Conservation (phyloP, 1,284 basidiomycete species). For the Dichomitus squalens region DNA sequence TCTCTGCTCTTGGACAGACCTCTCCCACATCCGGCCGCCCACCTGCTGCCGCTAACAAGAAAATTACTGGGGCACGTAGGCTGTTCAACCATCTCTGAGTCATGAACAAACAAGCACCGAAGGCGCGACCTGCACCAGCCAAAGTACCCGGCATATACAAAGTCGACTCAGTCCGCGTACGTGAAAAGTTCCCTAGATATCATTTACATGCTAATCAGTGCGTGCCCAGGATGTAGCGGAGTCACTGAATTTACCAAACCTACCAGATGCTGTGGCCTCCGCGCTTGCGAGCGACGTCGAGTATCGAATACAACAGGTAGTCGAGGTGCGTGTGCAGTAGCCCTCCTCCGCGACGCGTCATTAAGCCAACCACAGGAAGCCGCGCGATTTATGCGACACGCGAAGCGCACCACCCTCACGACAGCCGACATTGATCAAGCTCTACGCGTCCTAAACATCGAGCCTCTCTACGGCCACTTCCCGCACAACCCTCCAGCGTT, state of each 20-base stretch:
- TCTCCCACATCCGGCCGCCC: no score
- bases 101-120: constrained; percentile 21
- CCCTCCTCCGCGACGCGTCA: neutral
- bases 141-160: constrained; percentile 23
- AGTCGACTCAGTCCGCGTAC: constrained; percentile 20
- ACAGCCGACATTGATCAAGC: constrained; percentile 94
- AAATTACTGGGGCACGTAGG: no score
- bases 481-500: constrained; percentile 73
- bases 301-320: constrained; percentile 92
- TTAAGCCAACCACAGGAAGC: constrained; percentile 72
- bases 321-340: constrained; percentile 63
- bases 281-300: constrained; percentile 95
- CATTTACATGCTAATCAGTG: neutral
- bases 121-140: constrained; percentile 15
- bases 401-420: constrained; percentile 83
- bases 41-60: no score
- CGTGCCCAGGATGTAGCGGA: constrained; percentile 85
- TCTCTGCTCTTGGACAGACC: neutral
- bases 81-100: neutral
- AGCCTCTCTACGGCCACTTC: constrained; percentile 84
- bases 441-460: constrained; percentile 91
- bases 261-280: constrained; percentile 82
- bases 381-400: constrained; percentile 95
- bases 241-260: constrained; percentile 77
- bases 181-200: neutral